These are phyloP conservation scores for Volvox carteri DNA, from an alignment of 163 green algal species.

Conservation along the genomic window DNA sequence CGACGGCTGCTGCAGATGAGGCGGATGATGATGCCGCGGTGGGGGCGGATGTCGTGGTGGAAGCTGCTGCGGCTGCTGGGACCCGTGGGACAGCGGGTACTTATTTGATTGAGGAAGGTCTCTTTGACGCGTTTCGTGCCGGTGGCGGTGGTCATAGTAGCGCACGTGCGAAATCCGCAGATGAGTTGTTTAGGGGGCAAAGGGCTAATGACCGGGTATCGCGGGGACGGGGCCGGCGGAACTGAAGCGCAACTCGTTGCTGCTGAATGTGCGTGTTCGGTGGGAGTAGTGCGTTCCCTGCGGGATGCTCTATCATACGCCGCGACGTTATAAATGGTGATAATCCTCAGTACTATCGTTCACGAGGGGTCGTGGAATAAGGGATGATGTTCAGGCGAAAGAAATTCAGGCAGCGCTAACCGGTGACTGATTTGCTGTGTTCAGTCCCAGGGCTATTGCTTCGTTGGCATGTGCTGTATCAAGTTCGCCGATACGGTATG, in stretches of 20 bases:
- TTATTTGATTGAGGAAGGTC: background rate
- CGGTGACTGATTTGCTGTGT: too few relatives aligned
- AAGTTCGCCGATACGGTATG: too few relatives aligned
- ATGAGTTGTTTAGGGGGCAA: background rate
- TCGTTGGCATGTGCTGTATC: too few relatives aligned
- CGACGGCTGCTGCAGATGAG: background rate
- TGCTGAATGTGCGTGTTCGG: background rate
- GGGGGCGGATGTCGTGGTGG: too few relatives aligned
- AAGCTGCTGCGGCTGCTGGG: background rate
- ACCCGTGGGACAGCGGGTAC: background rate
- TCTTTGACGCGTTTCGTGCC: slow-evolving; percentile 22
- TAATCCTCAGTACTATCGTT: too few relatives aligned
- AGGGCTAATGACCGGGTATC: background rate
- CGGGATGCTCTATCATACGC: too few relatives aligned
- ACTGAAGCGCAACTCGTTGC: too few relatives aligned
- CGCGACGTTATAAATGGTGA: too few relatives aligned
- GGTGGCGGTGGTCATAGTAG: background rate
- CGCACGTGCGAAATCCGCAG: background rate
- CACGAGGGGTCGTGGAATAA: too few relatives aligned
- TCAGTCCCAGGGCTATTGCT: too few relatives aligned
- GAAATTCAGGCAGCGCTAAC: too few relatives aligned
- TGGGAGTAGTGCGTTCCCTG: background rate
- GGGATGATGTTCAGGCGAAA: too few relatives aligned
- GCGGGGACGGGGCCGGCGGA: background rate
- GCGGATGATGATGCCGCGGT: background rate